phyloP scores from a whole-genome alignment of 257 asterid species.

The Solanum medicagineum region DNA sequence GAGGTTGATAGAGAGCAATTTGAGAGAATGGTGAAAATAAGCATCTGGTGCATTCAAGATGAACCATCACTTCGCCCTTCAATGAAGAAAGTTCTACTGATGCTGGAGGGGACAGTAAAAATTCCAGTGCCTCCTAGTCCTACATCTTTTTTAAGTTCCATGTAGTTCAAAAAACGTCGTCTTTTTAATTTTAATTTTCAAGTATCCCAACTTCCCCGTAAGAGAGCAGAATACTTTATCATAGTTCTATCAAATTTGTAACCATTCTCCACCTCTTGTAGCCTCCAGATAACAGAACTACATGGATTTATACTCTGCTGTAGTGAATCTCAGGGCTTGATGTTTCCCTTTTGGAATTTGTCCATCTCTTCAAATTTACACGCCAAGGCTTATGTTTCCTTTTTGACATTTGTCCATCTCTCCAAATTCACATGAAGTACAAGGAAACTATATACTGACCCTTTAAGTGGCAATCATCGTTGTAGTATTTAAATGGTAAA shows the following conservation, averaged over 20 bases:
- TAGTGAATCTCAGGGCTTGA: not conserved
- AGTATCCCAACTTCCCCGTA: not conserved
- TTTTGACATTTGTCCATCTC: not conserved
- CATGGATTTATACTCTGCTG: not conserved
- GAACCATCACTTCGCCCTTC: conserved; percentile 44
- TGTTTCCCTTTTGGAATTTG: not conserved
- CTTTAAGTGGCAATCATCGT: not conserved
- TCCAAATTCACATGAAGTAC: not conserved
- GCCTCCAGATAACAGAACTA: not conserved
- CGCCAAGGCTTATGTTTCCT: not conserved
- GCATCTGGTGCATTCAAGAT: conserved; percentile 48
- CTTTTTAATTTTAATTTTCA: not conserved
- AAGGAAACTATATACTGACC: not conserved
- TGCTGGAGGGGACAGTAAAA: conserved; percentile 47
- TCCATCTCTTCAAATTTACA: not conserved
- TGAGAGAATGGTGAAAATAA: conserved; percentile 28
- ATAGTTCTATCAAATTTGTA: not conserved
- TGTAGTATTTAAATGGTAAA: too few species aligned
- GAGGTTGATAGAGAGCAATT: conserved; percentile 12
- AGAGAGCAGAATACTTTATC: not conserved
- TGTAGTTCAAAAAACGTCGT: not conserved
- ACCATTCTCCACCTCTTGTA: not conserved
- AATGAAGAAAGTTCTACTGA: conserved; percentile 39
- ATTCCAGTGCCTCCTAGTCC: conserved; percentile 44
- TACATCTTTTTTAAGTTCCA: conserved; percentile 19